Evolutionary conservation across 1,139 yeast species (phyloP).

Genomic region (Debaryomyces nepalensis): DNA sequence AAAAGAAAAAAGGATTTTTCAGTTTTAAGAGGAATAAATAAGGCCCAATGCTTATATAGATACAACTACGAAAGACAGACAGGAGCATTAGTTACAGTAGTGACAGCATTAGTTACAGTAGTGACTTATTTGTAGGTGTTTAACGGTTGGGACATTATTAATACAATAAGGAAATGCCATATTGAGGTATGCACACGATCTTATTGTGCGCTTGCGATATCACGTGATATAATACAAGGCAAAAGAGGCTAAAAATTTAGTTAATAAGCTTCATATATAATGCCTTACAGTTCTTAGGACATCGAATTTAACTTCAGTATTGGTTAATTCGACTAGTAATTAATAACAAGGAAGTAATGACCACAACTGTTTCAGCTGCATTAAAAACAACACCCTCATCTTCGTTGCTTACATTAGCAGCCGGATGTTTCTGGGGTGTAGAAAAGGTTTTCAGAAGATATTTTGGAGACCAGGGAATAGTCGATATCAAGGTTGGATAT

Average conservation of each 20-base stretch:
- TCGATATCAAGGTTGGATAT: constrained; percentile 85
- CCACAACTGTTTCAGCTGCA: constrained; percentile 39
- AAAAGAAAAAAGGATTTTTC: constrained; percentile 40
- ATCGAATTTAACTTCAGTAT: background rate
- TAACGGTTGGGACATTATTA: too few species aligned
- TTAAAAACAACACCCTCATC: constrained; percentile 43
- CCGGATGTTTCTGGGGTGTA: constrained; percentile 96
- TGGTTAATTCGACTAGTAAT: background rate
- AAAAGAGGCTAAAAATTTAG: too few species aligned
- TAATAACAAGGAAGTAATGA: constrained; percentile 13
- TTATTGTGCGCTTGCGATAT: too few species aligned
- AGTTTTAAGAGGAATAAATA: constrained; percentile 41
- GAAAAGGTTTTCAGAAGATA: constrained; percentile 81
- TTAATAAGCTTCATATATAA: too few species aligned
- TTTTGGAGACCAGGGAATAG: constrained; percentile 62
- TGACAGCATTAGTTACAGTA: too few species aligned
- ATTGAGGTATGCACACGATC: too few species aligned
- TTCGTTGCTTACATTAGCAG: constrained; percentile 66
- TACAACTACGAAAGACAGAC: too few species aligned
- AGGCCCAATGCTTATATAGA: background rate
- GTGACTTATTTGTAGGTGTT: too few species aligned
- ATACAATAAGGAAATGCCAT: too few species aligned
- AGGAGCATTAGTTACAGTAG: too few species aligned
- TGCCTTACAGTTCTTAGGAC: too few species aligned
- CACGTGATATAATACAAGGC: constrained; percentile 3